These are phyloP conservation scores for Sinapis alba DNA, from an alignment of 441 rosid species.

Conservation along the genomic window DNA sequence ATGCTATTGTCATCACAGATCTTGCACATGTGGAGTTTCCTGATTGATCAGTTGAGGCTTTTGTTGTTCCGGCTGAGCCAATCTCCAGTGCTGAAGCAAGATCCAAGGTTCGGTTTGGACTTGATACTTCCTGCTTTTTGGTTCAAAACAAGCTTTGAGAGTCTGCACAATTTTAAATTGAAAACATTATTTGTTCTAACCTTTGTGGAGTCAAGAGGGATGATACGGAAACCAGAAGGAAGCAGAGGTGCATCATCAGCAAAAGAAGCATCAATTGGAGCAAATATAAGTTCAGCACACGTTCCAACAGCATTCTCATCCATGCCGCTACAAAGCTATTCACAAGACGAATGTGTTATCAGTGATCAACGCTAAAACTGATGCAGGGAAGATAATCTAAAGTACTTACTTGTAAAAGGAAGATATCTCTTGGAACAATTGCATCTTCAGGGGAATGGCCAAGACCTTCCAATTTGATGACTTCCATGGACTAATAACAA, in stretches of 20 bases:
- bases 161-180: neutral
- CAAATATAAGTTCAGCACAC: conserved; percentile 95
- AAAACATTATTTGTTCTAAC: conserved; percentile 38
- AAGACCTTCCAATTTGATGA: conserved; percentile 86
- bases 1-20: conserved; percentile 98
- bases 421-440: conserved; percentile 80
- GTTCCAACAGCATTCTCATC: conserved; percentile 93
- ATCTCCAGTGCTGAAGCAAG: conserved; percentile 97
- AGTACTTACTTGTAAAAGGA: conserved; percentile 81
- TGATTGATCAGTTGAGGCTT: conserved; percentile 59
- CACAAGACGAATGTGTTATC: conserved; percentile 1
- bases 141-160: conserved; percentile 10
- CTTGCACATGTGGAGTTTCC: conserved; percentile 66
- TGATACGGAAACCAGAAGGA: conserved; percentile 98
- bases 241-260: conserved; percentile 97
- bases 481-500: conserved; percentile 74
- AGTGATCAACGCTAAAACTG: neutral
- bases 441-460: conserved; percentile 88
- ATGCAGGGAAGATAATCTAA: neutral
- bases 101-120: conserved; percentile 96
- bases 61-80: conserved; percentile 86
- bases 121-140: conserved; percentile 76
- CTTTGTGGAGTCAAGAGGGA: conserved; percentile 95
- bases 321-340: conserved; percentile 92
- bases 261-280: conserved; percentile 95